Evolutionary conservation across 2,329 filamentous ascomycete genomes (phyloP).

Genomic region (Bipolaris victoriae): DNA sequence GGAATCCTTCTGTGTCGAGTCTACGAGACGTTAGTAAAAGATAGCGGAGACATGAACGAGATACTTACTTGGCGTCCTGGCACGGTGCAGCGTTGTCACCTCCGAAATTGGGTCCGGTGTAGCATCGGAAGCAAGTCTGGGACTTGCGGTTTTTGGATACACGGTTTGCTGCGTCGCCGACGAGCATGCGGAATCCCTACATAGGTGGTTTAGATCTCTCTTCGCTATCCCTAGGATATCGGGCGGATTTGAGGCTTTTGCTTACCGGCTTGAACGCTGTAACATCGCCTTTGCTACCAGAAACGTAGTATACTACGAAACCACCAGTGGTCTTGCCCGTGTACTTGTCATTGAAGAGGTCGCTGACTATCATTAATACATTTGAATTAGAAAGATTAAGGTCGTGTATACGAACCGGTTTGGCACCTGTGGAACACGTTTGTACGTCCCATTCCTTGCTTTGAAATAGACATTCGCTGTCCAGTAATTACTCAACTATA

Average conservation of each 20-base stretch:
- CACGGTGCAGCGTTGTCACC: slow-evolving; percentile 50
- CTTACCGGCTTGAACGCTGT: slow-evolving; percentile 51
- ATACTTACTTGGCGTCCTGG: slow-evolving; percentile 24
- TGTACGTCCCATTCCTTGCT: slow-evolving; percentile 41
- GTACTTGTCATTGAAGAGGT: slow-evolving; percentile 44
- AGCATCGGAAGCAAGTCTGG: slow-evolving; percentile 57
- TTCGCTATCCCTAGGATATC: neutral
- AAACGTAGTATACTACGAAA: slow-evolving; percentile 58
- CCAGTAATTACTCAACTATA: slow-evolving; percentile 38
- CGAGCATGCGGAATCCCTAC: slow-evolving; percentile 57
- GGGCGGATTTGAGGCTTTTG: neutral
- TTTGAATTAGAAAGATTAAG: too few relatives aligned
- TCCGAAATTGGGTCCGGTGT: slow-evolving; percentile 53
- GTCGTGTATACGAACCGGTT: slow-evolving; percentile 20
- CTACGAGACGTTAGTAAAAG: slow-evolving; percentile 2
- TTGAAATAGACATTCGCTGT: slow-evolving; percentile 45
- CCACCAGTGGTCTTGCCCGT: slow-evolving; percentile 47
- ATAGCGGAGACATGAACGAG: neutral
- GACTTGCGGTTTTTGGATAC: slow-evolving; percentile 27
- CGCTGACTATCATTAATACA: slow-evolving; percentile 29
- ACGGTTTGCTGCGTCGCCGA: slow-evolving; percentile 48
- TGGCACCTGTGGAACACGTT: slow-evolving; percentile 39
- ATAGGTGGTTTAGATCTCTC: slow-evolving; percentile 26
- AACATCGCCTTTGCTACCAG: slow-evolving; percentile 48
- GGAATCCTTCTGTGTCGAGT: slow-evolving; percentile 19